phyloP scores from a whole-genome alignment of 1,139 yeast species.

The Wickerhamomyces sp. region DNA sequence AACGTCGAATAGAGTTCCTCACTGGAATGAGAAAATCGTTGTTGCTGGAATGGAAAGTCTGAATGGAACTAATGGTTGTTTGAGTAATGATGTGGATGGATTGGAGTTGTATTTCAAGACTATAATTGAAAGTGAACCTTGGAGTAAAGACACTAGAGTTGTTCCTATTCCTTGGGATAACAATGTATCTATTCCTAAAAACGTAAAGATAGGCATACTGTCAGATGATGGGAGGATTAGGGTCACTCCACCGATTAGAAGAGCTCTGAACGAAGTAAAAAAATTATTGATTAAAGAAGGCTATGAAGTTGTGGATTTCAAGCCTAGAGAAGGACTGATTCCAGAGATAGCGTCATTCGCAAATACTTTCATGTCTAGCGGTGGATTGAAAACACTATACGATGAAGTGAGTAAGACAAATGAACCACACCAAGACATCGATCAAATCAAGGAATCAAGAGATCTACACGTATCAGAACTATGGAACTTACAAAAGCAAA shows the following conservation, averaged over 20 bases:
- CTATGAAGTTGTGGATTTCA: conserved; percentile 44
- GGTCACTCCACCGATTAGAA: conserved; percentile 50
- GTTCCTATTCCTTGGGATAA: conserved; percentile 52
- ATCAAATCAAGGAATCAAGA: conserved; percentile 32
- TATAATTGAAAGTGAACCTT: conserved; percentile 48
- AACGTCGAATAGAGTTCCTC: conserved; percentile 45
- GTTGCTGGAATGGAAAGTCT: conserved; percentile 55
- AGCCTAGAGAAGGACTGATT: conserved; percentile 22
- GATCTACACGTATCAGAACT: conserved; percentile 53
- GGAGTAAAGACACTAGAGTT: conserved; percentile 48
- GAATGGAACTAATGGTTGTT: conserved; percentile 53
- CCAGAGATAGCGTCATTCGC: conserved; percentile 32
- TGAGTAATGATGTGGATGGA: conserved; percentile 59
- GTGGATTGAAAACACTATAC: conserved; percentile 53
- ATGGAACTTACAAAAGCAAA: conserved; percentile 40
- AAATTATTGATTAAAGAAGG: conserved; percentile 35
- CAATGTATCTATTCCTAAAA: conserved; percentile 35
- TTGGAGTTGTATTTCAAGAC: conserved; percentile 54
- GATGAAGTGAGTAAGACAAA: conserved; percentile 49
- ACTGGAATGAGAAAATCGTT: conserved; percentile 44
- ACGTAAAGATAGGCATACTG: conserved; percentile 37
- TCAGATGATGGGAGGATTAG: conserved; percentile 40
- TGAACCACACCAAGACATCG: conserved; percentile 52
- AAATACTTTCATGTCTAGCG: conserved; percentile 32
- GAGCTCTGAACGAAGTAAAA: conserved; percentile 38